Evolutionary conservation across 306 rosid species (phyloP), one percentile per base, ranked within the genome.

Genomic region (Gynostemma pentaphyllum): DNA sequence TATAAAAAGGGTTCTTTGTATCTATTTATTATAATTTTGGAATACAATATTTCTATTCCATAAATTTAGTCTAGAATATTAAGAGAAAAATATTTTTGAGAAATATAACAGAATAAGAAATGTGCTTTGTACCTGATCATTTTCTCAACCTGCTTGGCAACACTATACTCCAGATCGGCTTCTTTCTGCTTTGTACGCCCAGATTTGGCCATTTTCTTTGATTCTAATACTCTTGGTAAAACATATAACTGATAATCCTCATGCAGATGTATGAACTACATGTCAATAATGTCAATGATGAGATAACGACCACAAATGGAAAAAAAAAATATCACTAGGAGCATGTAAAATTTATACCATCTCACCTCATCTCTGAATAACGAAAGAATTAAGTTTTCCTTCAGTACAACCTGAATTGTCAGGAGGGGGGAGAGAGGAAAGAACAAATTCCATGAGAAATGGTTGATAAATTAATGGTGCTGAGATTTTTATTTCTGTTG

Each of bases 171-270:
- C 80, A 92, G 75, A 86, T 86, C 99, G 0, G 95, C 95, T 78
- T 92, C 99, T 68, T 92, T 92, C 80, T 88, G 96, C 82, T 88
- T 92, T 15, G 96, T 74, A 51, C 99, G 96, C 52, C 96, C 99
- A 68, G 99, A 84, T 83, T 88, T 92, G 48, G 99, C 99, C 96
- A 92, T 83, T 85, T 81, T 92, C 85, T 92, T 92, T 72, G 99
- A 92, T 81, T 92, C 99, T 68, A 88, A 71, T 74, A 88, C 87
- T 56, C 94, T 85, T 55, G 96, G 98, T 68, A 92, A 80, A 74
- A 92, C 99, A 21, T 82, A 86, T 67, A 72, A 77, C 74, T 86
- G 99, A 79, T 92, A 92, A 64, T 92, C 96, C 82, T 92, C 99
- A 14, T 92, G 99, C 80, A 92, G 57, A 70, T 81, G 89, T 69